These are phyloP conservation scores for Penicillium argentinense DNA, from an alignment of 495 filamentous ascomycete genomes.

Conservation along the genomic window DNA sequence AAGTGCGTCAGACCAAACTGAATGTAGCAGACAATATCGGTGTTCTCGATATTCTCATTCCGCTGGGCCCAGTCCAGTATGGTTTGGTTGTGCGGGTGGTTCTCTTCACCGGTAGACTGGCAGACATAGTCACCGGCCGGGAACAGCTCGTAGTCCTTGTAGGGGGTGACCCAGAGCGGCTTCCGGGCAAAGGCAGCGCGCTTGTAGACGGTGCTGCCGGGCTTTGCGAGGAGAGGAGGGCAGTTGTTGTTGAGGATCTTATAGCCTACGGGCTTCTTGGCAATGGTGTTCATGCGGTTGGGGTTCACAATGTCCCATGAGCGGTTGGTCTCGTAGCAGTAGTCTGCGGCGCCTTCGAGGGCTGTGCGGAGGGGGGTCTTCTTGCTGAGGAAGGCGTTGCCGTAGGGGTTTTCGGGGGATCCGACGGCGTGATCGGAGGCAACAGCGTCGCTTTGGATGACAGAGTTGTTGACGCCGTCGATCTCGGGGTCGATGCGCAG, in stretches of 20 bases:
- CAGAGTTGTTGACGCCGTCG: constrained; percentile 50
- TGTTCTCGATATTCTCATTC: constrained; percentile 52
- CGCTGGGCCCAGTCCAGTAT: constrained; percentile 46
- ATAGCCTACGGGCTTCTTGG: constrained; percentile 39
- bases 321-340: constrained; percentile 47
- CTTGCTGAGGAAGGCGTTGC: constrained; percentile 49
- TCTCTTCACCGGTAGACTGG: constrained; percentile 36
- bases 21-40: constrained; percentile 56
- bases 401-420: constrained; percentile 44
- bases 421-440: constrained; percentile 33
- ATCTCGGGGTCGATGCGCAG: constrained; percentile 55
- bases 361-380: constrained; percentile 46
- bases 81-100: constrained; percentile 35
- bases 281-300: constrained; percentile 39
- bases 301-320: constrained; percentile 52
- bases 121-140: constrained; percentile 53
- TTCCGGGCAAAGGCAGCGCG: constrained; percentile 39
- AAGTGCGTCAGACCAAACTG: constrained; percentile 62
- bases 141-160: constrained; percentile 45
- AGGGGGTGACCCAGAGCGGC: constrained; percentile 38
- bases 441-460: constrained; percentile 50
- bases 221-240: constrained; percentile 35
- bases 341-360: constrained; percentile 40
- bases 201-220: constrained; percentile 37
- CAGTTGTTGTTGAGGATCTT: constrained; percentile 41